Evolutionary conservation across 1,284 basidiomycete species (phyloP).

Genomic region (Albatrellus sp.): DNA sequence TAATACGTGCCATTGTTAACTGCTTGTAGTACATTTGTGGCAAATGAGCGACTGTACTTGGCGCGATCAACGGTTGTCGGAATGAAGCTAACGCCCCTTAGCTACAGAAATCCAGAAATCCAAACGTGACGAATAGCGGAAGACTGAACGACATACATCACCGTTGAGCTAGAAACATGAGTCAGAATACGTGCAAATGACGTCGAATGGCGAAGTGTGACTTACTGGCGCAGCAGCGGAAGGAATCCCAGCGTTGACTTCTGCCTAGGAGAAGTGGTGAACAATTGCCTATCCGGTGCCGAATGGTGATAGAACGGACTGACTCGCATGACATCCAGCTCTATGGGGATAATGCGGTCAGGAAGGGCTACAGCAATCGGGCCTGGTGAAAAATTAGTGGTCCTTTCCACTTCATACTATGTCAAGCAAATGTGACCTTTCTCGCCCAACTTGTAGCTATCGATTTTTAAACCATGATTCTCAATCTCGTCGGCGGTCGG

Average conservation of each 20-base stretch:
- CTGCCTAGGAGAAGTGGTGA: too few species aligned
- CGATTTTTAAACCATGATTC: not conserved
- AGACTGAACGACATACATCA: not conserved
- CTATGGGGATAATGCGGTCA: not conserved
- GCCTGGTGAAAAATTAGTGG: not conserved
- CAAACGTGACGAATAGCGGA: not conserved
- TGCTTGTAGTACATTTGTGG: not conserved
- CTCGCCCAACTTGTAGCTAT: not conserved
- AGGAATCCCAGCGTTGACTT: not conserved
- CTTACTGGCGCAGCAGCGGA: constrained; percentile 1
- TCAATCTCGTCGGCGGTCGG: not conserved
- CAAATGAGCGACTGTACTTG: not conserved
- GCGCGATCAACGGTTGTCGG: not conserved
- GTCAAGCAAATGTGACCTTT: not conserved
- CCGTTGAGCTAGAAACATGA: not conserved
- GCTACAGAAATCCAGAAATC: not conserved
- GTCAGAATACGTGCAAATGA: not conserved
- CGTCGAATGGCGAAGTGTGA: not conserved
- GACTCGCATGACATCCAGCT: not conserved
- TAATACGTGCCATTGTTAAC: not conserved
- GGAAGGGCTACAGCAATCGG: not conserved
- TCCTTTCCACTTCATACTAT: too few species aligned
- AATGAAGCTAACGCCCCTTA: not conserved
- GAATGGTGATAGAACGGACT: not conserved
- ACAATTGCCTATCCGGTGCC: not conserved